Conservation (phyloP, 2,329 filamentous ascomycete genomes). For the Fusarium keratoplasticum region DNA sequence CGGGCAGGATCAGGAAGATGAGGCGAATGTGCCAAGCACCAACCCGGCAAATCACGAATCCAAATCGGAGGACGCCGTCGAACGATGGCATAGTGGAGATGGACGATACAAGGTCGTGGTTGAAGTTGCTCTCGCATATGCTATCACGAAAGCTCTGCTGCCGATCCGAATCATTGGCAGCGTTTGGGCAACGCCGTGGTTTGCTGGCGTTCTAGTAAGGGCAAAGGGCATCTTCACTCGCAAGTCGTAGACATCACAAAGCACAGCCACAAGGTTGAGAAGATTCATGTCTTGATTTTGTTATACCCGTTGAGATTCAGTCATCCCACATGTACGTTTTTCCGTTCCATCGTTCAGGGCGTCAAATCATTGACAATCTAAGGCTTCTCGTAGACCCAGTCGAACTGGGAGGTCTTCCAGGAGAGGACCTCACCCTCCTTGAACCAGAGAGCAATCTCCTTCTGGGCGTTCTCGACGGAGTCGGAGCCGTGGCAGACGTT, state of each 20-base stretch:
- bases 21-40: not conserved
- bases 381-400: conserved; percentile 98
- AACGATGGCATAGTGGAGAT: conserved; percentile 54
- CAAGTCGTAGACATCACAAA: conserved; percentile 39
- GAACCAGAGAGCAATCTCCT: conserved; percentile 99
- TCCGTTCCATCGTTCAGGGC: conserved; percentile 37
- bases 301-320: conserved; percentile 38
- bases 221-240: conserved; percentile 47
- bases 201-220: conserved; percentile 75
- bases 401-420: conserved; percentile 86
- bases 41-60: conserved; percentile 11
- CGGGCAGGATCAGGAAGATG: conserved; percentile 48
- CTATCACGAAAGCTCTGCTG: conserved; percentile 86
- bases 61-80: conserved; percentile 46
- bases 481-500: conserved; percentile 99
- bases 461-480: conserved; percentile 98
- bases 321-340: conserved; percentile 39
- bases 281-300: conserved; percentile 42
- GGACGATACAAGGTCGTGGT: conserved; percentile 68
- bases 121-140: conserved; percentile 88
- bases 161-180: conserved; percentile 81
- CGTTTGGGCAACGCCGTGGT: conserved; percentile 92
- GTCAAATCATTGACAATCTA: conserved; percentile 50
- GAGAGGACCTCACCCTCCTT: conserved; percentile 83
- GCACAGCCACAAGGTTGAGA: conserved; percentile 25